phyloP scores from a whole-genome alignment of 164 flowering plant species.

The Vitis amurensis region DNA sequence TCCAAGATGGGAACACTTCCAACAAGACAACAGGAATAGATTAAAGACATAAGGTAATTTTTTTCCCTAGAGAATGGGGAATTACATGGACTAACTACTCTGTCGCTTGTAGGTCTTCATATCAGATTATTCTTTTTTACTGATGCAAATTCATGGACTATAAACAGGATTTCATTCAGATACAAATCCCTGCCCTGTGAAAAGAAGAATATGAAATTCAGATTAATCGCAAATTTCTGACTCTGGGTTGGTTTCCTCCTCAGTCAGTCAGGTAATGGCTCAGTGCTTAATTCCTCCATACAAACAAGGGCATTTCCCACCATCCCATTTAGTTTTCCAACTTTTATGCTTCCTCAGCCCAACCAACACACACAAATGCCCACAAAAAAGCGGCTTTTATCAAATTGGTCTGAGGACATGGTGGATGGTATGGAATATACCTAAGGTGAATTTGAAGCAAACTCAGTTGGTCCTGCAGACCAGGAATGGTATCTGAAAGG shows the following conservation, averaged over 20 bases:
- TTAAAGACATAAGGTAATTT: no score
- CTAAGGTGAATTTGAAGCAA: background rate
- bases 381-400: no score
- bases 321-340: background rate
- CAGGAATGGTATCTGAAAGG: background rate
- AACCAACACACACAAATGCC: background rate
- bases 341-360: background rate
- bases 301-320: no score
- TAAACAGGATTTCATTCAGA: constrained; percentile 14
- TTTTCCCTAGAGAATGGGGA: no score
- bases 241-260: background rate
- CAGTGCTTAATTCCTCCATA: background rate
- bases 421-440: background rate
- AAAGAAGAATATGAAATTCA: background rate
- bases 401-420: background rate
- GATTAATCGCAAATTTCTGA: background rate
- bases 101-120: no score
- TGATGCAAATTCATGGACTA: constrained; percentile 5
- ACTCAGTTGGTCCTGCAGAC: background rate
- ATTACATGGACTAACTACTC: no score
- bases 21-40: no score
- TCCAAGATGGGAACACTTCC: no score
- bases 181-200: background rate
- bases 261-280: constrained; percentile 14
- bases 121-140: background rate